Evolutionary conservation across 1,284 basidiomycete species (phyloP).

Genomic region (Ustilago trichophora): DNA sequence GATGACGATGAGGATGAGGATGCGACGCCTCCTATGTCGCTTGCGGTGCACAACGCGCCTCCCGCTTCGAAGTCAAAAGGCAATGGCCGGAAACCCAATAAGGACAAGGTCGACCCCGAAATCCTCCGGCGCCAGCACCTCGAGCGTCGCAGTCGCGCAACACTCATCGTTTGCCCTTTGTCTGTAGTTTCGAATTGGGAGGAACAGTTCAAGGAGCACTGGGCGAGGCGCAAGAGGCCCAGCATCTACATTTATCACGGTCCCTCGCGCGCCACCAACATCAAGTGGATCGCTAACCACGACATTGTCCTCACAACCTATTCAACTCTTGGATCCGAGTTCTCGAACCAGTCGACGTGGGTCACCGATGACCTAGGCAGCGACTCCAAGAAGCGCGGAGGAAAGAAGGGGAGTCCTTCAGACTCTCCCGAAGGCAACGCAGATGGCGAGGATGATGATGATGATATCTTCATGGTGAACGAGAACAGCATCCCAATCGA

Average conservation of each 20-base stretch:
- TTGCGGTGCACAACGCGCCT: slow-evolving; percentile 39
- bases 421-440: slow-evolving; percentile 13
- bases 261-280: slow-evolving; percentile 83
- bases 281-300: slow-evolving; percentile 85
- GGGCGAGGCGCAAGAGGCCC: slow-evolving; percentile 43
- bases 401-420: slow-evolving; percentile 14
- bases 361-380: slow-evolving; percentile 32
- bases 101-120: slow-evolving; percentile 71
- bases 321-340: slow-evolving; percentile 93
- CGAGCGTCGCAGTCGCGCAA: slow-evolving; percentile 77
- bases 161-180: slow-evolving; percentile 94
- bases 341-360: slow-evolving; percentile 77
- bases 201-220: slow-evolving; percentile 93
- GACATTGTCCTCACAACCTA: slow-evolving; percentile 98
- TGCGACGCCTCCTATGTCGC: slow-evolving; percentile 10
- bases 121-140: slow-evolving; percentile 51
- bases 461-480: slow-evolving; percentile 74
- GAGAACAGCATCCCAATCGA: slow-evolving; percentile 70
- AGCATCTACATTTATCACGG: slow-evolving; percentile 96
- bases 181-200: slow-evolving; percentile 99
- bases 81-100: slow-evolving; percentile 62
- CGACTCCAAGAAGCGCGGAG: slow-evolving; percentile 17
- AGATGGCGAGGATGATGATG: slow-evolving; percentile 70
- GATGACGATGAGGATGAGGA: slow-evolving; percentile 15
- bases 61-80: slow-evolving; percentile 68